A percentile compares a stretch with the other conserved stretches of the same genome.
phyloP scores from a whole-genome alignment of 2,329 filamentous ascomycete species.

The Lecanoromycetidae sp. region DNA sequence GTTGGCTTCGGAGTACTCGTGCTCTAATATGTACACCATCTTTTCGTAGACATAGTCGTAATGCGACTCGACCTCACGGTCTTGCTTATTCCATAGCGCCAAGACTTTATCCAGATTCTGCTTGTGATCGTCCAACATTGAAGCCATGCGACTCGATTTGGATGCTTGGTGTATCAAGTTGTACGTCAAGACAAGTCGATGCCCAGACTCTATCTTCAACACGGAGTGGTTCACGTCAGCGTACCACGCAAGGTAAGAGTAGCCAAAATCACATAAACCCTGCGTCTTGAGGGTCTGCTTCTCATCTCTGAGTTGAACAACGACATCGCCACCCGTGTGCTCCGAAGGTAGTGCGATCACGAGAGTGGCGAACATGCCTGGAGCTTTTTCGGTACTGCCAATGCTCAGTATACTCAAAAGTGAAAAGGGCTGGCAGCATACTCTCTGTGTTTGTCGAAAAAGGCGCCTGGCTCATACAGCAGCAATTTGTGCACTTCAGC shows the following conservation, averaged over 20 bases:
- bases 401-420: conserved; percentile 4
- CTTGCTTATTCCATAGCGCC: neutral
- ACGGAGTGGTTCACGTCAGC: conserved; percentile 41
- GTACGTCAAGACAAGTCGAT: conserved; percentile 42
- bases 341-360: conserved; percentile 33
- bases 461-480: conserved; percentile 39
- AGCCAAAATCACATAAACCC: conserved; percentile 24
- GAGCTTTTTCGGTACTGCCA: conserved; percentile 32
- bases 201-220: conserved; percentile 34
- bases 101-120: neutral
- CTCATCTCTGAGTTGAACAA: conserved; percentile 29
- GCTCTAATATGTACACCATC: conserved; percentile 20
- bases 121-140: conserved; percentile 1
- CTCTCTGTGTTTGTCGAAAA: conserved; percentile 38
- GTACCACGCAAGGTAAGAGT: conserved; percentile 26
- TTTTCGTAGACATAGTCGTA: neutral
- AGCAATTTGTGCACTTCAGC: conserved; percentile 38
- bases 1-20: conserved; percentile 21
- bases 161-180: conserved; percentile 32
- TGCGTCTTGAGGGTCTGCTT: conserved; percentile 25
- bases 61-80: neutral
- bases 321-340: conserved; percentile 37
- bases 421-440: conserved; percentile 1
- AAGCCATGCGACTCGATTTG: neutral
- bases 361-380: conserved; percentile 41